These are phyloP conservation scores for Globisporangium lucens DNA, from an alignment of 352 stramenopile genomes.

Conservation along the genomic window DNA sequence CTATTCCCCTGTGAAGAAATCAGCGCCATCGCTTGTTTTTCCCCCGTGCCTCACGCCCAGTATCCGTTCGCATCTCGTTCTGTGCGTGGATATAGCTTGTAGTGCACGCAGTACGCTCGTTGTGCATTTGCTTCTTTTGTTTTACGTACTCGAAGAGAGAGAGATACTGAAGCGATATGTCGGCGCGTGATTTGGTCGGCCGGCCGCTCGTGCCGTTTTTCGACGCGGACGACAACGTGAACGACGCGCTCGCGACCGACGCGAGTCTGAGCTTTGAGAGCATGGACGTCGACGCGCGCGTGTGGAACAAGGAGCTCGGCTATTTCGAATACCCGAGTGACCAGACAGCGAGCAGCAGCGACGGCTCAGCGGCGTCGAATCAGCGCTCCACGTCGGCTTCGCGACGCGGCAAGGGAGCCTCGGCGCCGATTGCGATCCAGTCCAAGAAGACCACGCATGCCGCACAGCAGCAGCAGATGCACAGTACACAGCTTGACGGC, in stretches of 20 bases:
- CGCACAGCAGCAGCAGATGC: constrained; percentile 4
- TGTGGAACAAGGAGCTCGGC: constrained; percentile 79
- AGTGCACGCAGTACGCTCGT: not conserved
- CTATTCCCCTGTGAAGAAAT: not conserved
- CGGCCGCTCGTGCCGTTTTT: constrained; percentile 78
- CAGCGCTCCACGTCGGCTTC: constrained; percentile 7
- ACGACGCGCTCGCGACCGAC: constrained; percentile 47
- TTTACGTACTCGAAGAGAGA: not conserved
- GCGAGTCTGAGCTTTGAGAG: constrained; percentile 38
- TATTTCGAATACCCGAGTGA: constrained; percentile 83
- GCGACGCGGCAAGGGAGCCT: constrained; percentile 5
- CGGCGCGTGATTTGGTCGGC: constrained; percentile 36
- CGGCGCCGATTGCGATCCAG: constrained; percentile 28
- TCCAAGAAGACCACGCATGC: constrained; percentile 10
- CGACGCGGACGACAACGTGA: constrained; percentile 72
- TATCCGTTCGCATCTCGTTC: not conserved
- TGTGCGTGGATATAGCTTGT: no score
- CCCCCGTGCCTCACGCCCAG: not conserved
- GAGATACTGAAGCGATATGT: constrained; percentile 9
- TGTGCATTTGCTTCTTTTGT: not conserved
- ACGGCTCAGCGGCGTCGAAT: constrained; percentile 4
- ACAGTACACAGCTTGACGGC: constrained; percentile 9
- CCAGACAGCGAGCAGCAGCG: constrained; percentile 17
- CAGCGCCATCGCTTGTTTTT: not conserved
- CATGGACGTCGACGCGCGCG: constrained; percentile 76